Evolutionary conservation across 208 protist species (phyloP).

Genomic region (Leishmania guyanensis): DNA sequence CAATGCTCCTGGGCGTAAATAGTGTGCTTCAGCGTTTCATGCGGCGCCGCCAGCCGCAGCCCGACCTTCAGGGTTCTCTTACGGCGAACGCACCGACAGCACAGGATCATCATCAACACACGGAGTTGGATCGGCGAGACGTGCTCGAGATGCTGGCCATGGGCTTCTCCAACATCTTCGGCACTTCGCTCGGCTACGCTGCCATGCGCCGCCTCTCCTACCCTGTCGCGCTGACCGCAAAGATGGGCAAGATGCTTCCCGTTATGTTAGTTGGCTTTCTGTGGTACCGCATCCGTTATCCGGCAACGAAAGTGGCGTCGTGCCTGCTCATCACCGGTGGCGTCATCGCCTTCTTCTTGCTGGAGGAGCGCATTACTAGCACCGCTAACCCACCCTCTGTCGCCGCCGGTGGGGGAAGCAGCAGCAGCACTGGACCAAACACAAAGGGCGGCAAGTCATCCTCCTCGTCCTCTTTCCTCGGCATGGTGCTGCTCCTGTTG

Average conservation of each 20-base stretch:
- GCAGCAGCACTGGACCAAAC: not conserved
- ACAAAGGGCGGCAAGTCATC: not conserved
- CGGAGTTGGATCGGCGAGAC: slow-evolving; percentile 11
- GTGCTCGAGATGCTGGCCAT: slow-evolving; percentile 43
- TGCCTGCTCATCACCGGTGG: slow-evolving; percentile 69
- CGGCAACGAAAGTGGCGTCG: slow-evolving; percentile 48
- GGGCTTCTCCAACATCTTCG: slow-evolving; percentile 80
- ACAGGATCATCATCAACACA: not conserved
- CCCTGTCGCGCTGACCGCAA: slow-evolving; percentile 76
- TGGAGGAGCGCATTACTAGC: slow-evolving; percentile 33
- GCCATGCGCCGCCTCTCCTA: slow-evolving; percentile 83
- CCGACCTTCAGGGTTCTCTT: too few species aligned
- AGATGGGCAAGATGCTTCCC: slow-evolving; percentile 91
- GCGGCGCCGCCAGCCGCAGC: not conserved
- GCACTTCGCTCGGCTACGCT: slow-evolving; percentile 63
- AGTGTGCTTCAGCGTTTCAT: not conserved
- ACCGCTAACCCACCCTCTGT: not conserved
- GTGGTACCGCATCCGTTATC: slow-evolving; percentile 72
- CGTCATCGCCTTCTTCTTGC: slow-evolving; percentile 64
- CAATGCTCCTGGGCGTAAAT: slow-evolving; percentile 10
- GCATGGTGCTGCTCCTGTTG: slow-evolving; percentile 55
- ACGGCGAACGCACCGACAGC: not conserved
- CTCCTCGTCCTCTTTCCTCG: slow-evolving; percentile 31
- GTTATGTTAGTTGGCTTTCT: slow-evolving; percentile 80
- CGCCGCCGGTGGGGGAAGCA: not conserved